Evolutionary conservation across 345 rosid species (phyloP), one percentile per base, ranked within the genome.

Genomic region (Leavenworthia alabamica): DNA sequence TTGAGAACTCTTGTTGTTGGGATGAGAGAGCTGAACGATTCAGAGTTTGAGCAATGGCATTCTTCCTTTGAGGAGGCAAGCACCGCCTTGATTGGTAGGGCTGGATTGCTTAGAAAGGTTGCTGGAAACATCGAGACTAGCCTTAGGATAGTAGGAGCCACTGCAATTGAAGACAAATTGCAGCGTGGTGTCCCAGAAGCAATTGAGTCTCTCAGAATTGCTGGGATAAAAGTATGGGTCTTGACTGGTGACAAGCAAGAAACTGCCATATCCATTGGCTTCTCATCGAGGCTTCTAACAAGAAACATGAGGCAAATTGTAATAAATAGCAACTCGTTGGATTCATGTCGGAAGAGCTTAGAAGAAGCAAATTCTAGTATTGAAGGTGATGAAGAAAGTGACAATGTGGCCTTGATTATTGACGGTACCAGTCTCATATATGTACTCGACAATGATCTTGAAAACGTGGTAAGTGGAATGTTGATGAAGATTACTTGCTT

Each of bases 201-300:
- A 67, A 94, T 94, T 46, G 93, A 94, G 62, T 81, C 96, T 60
- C 83, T 94, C 20, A 79, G 95, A 64, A 79, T 62, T 8, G 97
- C 97, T 2, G 97, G 86, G 47, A 83, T 94, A 51, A 86, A 88
- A 77, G 92, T 94, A 40, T 94, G 99, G 97, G 95, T 94, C 44
- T 78, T 94, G 79, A 94, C 97, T 13, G 97, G 99, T 49, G 99
- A 94, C 82, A 94, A 94, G 77, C 96, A 90, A 76, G 99, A 94
- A 82, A 90, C 99, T 28, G 97, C 99, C 43, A 86, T 94, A 71
- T 88, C 97, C 8, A 94, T 90, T 74, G 99, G 97, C 51, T 86
- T 83, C 81, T 94, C 96, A 16, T 90, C 97, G 3, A 88, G 88
- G 83, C 99, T 94, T 75, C 77, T 94, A 54, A 87, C 97, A 5